These are phyloP conservation scores for Aegilops bicornis DNA, from an alignment of 176 grass and related monocot genomes.

Conservation along the genomic window DNA sequence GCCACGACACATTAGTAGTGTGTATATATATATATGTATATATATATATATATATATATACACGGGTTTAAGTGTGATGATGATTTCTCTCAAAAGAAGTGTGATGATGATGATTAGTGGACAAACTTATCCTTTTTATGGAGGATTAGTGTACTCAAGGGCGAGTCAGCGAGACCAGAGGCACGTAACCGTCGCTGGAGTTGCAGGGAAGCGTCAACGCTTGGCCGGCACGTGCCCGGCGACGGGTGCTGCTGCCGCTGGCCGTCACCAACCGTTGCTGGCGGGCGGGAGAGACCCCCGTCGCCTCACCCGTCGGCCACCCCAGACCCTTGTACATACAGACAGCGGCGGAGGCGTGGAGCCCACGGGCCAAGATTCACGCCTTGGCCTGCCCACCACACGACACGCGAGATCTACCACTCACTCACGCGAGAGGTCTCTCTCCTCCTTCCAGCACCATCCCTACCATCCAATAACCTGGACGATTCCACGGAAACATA, in stretches of 20 bases:
- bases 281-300: not conserved
- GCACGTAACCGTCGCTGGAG: not conserved
- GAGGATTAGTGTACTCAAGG: not conserved
- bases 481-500: not conserved
- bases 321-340: not conserved
- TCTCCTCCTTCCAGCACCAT: not conserved
- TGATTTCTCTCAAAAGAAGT: not conserved
- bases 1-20: too few species aligned
- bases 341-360: not conserved
- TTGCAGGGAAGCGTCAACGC: not conserved
- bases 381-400: not conserved
- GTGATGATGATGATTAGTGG: not conserved
- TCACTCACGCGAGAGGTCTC: not conserved
- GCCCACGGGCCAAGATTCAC: not conserved
- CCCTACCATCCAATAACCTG: not conserved
- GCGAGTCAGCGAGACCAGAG: too few species aligned
- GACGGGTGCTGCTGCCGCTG: not conserved
- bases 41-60: too few species aligned
- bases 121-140: not conserved
- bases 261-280: not conserved
- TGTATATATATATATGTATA: too few species aligned
- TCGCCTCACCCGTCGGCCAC: not conserved
- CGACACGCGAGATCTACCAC: not conserved
- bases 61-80: not conserved
- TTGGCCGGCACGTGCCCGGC: not conserved